Base-by-base conservation (phyloP, 257 asterid genomes). In the Fraxinus quadrangulata region DNA sequence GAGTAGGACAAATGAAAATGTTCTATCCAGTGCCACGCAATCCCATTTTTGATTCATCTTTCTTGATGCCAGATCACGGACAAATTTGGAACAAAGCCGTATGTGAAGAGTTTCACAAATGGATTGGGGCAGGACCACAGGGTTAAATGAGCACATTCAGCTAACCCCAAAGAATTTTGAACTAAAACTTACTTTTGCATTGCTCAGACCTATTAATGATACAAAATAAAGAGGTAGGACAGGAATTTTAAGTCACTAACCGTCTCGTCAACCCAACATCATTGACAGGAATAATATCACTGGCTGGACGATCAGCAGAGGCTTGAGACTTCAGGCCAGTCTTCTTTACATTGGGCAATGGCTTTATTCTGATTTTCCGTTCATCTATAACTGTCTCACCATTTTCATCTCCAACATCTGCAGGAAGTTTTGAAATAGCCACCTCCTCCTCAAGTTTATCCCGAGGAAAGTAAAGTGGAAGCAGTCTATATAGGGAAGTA, bases 361-460 rank as follows among this genome's bases (percentile, higher is more conserved):
- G 94, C 78, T 87, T 83, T 88, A 96, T 96, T 87, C 98, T 89
- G 86, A 96, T 96, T 84, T 96, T 90, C 67, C 99, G 96, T 80
- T 96, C 99, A 80, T 88, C 96, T 68, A 91, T 90, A 73, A 87
- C 84, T 51, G 98, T 92, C 81, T 92, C 99, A 49, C 99, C 99
- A 88, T 96, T 92, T 89, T 93, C 98, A 89, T 96, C 99, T 76
- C 99, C 99, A 79, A 96, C 99, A 86, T 96, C 99, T 36, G 96
- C 95, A 73, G 99, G 99, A 77, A 96, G 97, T 86, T 93, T 96
- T 33, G 88, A 81, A 40, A 85, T 78, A 69, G 97, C 97, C 59
- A 90, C 82, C 84, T 87, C 92, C 86, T 93, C 99, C 87, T 96
- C 99, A 39, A 85, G 91, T 49, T 88, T 92, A 84, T 93, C 94